A percentile compares a stretch with the other conserved stretches of the same genome.
Conservation (phyloP, 176 grass and related monocot genomes). For the Thinopyrum elongatum region DNA sequence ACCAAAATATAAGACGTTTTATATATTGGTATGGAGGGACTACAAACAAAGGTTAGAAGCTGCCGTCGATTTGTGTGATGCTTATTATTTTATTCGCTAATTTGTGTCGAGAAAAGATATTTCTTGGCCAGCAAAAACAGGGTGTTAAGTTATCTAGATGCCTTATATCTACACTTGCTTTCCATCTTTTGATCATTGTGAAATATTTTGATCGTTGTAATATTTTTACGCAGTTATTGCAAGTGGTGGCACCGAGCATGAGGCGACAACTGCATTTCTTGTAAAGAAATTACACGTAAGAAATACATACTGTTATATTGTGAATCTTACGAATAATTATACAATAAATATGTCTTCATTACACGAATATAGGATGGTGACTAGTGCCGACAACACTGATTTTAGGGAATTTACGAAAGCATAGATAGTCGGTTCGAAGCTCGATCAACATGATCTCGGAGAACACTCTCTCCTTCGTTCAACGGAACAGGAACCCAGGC, state of each 20-base stretch:
- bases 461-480: too few relatives aligned
- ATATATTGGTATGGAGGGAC: too few relatives aligned
- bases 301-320: slow-evolving; percentile 4
- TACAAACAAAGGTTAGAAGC: background rate
- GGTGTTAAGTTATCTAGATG: background rate
- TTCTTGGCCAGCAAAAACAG: background rate
- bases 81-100: background rate
- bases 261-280: slow-evolving; percentile 33
- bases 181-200: slow-evolving; percentile 13
- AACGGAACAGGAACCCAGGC: too few relatives aligned
- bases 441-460: too few relatives aligned
- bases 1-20: too few relatives aligned
- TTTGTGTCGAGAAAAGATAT: background rate
- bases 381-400: too few relatives aligned
- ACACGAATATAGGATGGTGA: too few relatives aligned
- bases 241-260: slow-evolving; percentile 43
- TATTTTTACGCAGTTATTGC: slow-evolving; percentile 34
- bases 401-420: too few relatives aligned
- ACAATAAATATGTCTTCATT: too few relatives aligned
- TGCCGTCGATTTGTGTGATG: background rate
- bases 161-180: background rate
- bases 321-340: too few relatives aligned
- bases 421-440: too few relatives aligned
- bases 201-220: background rate
- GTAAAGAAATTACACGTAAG: slow-evolving; percentile 33